These are phyloP conservation scores for Saccharomycopsis hybrid DNA, from an alignment of 1,139 yeast genomes.

Conservation along the genomic window DNA sequence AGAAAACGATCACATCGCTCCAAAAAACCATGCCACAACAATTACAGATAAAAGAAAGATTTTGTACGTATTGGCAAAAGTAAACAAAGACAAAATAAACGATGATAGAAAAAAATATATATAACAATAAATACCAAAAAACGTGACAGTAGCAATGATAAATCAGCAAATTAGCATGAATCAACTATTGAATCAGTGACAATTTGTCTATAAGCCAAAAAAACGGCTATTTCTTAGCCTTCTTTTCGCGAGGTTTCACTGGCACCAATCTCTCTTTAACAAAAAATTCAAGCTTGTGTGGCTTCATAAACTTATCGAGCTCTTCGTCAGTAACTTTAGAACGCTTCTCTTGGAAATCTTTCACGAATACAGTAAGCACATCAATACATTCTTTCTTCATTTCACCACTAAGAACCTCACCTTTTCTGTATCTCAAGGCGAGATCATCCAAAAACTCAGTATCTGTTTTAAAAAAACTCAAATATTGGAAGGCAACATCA, in stretches of 20 bases:
- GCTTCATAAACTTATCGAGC: conserved; percentile 72
- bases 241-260: conserved; percentile 46
- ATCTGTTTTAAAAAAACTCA: conserved; percentile 83
- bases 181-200: too few species aligned
- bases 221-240: conserved; percentile 18
- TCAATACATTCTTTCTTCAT: conserved; percentile 85
- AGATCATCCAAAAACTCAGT: conserved; percentile 67
- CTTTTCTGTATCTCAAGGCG: conserved; percentile 63
- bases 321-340: conserved; percentile 56
- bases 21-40: too few species aligned
- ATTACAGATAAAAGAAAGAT: too few species aligned
- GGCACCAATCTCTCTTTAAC: conserved; percentile 65
- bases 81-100: too few species aligned
- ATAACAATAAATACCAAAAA: too few species aligned
- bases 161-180: too few species aligned
- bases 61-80: too few species aligned
- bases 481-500: conserved; percentile 91
- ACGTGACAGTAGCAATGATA: too few species aligned
- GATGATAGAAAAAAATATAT: too few species aligned
- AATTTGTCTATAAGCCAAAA: too few species aligned
- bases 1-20: too few species aligned
- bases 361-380: conserved; percentile 71
- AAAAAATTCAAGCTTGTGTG: conserved; percentile 78
- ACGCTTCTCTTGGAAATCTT: conserved; percentile 76
- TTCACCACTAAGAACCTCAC: conserved; percentile 87